phyloP scores from a whole-genome alignment of 2,329 filamentous ascomycete species.

The Paecilomyces sp. region DNA sequence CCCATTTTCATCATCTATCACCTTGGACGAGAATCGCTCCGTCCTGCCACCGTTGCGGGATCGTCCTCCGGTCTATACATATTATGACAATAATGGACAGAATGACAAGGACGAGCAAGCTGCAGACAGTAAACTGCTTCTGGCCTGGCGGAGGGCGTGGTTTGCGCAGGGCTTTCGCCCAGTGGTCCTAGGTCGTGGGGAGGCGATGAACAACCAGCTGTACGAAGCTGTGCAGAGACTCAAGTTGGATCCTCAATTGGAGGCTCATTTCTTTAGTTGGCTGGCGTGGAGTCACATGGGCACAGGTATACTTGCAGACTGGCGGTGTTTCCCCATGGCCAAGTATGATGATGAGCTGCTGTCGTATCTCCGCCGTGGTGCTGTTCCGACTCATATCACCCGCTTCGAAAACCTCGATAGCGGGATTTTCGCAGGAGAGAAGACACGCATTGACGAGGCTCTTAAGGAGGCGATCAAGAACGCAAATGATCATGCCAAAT shows the following conservation, averaged over 20 bases:
- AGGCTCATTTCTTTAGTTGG: slow-evolving; percentile 72
- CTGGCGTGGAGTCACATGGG: slow-evolving; percentile 90
- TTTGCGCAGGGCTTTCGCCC: slow-evolving; percentile 91
- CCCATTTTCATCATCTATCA: slow-evolving; percentile 76
- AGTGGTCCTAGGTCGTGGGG: slow-evolving; percentile 67
- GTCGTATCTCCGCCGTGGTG: slow-evolving; percentile 64
- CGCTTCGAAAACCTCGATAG: slow-evolving; percentile 65
- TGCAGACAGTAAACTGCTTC: slow-evolving; percentile 69
- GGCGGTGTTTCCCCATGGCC: slow-evolving; percentile 79
- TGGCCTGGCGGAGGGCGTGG: slow-evolving; percentile 89
- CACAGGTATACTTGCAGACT: slow-evolving; percentile 70
- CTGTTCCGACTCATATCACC: slow-evolving; percentile 62
- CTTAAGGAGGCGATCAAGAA: slow-evolving; percentile 56
- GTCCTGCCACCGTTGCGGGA: slow-evolving; percentile 69
- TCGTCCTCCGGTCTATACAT: slow-evolving; percentile 78
- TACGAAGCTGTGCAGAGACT: slow-evolving; percentile 61
- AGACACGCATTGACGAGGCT: slow-evolving; percentile 55
- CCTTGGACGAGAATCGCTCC: slow-evolving; percentile 72
- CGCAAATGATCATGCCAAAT: slow-evolving; percentile 50
- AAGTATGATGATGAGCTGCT: slow-evolving; percentile 65
- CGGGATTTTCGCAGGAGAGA: slow-evolving; percentile 66
- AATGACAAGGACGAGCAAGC: slow-evolving; percentile 59
- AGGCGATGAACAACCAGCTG: slow-evolving; percentile 75
- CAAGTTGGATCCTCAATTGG: slow-evolving; percentile 54
- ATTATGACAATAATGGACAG: slow-evolving; percentile 65